Conservation (phyloP, 2,329 filamentous ascomycete species). For the Didymellaceae sp. region DNA sequence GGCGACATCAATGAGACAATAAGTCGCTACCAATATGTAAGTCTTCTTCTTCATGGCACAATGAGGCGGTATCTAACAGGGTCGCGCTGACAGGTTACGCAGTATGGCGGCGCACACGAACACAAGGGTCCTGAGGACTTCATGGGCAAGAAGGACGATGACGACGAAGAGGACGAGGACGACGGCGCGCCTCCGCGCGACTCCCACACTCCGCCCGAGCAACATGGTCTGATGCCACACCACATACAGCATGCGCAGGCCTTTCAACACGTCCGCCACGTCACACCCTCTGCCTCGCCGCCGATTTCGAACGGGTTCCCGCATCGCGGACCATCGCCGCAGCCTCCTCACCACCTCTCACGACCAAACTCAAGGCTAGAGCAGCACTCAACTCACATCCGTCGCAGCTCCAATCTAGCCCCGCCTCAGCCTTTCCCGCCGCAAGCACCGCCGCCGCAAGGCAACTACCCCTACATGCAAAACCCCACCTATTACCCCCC, state of each 20-base stretch:
- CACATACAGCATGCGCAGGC: slow-evolving; percentile 60
- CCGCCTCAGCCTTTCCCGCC: slow-evolving; percentile 68
- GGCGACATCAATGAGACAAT: slow-evolving; percentile 91
- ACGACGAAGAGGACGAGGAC: slow-evolving; percentile 84
- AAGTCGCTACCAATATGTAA: slow-evolving; percentile 85
- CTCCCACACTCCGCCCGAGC: slow-evolving; percentile 67
- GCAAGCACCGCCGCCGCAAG: slow-evolving; percentile 65
- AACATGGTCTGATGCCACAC: slow-evolving; percentile 59
- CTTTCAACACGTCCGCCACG: slow-evolving; percentile 83
- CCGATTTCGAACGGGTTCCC: slow-evolving; percentile 80
- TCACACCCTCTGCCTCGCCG: slow-evolving; percentile 85
- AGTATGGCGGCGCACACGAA: slow-evolving; percentile 94
- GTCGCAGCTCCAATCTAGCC: slow-evolving; percentile 76
- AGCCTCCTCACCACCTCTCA: slow-evolving; percentile 62
- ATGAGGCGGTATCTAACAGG: slow-evolving; percentile 31
- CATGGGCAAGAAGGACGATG: slow-evolving; percentile 74
- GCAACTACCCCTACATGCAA: slow-evolving; percentile 82
- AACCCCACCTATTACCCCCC: slow-evolving; percentile 86
- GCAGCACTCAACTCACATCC: slow-evolving; percentile 76
- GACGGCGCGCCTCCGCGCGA: slow-evolving; percentile 72
- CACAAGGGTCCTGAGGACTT: slow-evolving; percentile 96
- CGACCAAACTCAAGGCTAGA: slow-evolving; percentile 70
- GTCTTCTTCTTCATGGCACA: slow-evolving; percentile 48
- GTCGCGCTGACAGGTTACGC: slow-evolving; percentile 31
- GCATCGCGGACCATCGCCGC: slow-evolving; percentile 79